Conservation (phyloP, 345 rosid species). For the Mercurialis annua region DNA sequence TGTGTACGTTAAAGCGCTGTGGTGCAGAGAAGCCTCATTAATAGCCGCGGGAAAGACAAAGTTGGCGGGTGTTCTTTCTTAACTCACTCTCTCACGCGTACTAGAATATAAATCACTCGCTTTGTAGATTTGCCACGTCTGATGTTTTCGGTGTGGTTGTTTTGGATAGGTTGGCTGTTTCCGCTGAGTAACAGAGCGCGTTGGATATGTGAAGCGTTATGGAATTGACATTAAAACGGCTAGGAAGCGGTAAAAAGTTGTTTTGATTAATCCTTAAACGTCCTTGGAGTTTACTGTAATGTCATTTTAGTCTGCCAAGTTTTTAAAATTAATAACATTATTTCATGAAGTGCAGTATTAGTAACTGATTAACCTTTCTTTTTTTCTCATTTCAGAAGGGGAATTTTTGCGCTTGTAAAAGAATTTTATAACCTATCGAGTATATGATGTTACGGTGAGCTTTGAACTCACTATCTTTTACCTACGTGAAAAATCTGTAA, state of each 20-base stretch:
- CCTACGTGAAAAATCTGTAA: too few relatives aligned
- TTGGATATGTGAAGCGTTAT: not conserved
- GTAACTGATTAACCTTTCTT: too few relatives aligned
- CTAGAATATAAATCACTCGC: not conserved
- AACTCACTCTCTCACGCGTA: not conserved
- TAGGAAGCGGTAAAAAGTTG: conserved; percentile 18
- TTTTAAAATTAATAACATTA: too few relatives aligned
- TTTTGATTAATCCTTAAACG: too few relatives aligned
- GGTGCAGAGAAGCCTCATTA: conserved; percentile 31
- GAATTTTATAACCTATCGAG: too few relatives aligned
- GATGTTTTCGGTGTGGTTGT: not conserved
- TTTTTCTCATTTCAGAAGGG: too few relatives aligned
- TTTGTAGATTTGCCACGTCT: not conserved
- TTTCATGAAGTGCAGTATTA: too few relatives aligned
- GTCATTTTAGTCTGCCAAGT: too few relatives aligned
- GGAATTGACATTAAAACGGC: conserved; percentile 21
- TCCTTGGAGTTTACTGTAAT: too few relatives aligned
- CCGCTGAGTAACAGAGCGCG: not conserved
- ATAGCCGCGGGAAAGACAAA: conserved; percentile 56
- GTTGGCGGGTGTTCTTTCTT: not conserved
- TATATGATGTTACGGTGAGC: too few relatives aligned
- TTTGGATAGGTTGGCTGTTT: not conserved
- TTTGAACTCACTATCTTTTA: too few relatives aligned
- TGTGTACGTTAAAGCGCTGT: conserved; percentile 23
- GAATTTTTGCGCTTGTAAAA: too few relatives aligned